These are phyloP conservation scores for Aspergillus cristatus DNA, from an alignment of 495 filamentous ascomycete species.

Conservation along the genomic window DNA sequence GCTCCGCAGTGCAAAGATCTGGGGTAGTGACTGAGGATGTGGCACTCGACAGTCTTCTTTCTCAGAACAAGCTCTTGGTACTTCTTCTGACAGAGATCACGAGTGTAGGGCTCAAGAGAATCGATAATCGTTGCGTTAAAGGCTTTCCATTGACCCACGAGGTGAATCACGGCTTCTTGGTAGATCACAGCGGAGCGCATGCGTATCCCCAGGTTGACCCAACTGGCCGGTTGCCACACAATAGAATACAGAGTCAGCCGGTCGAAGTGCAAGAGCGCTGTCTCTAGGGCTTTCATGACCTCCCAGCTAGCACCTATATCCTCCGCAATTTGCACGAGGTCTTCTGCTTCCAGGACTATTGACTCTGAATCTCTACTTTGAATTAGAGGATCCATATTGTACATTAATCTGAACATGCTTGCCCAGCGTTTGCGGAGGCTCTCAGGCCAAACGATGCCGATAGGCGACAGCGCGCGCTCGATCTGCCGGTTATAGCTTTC, in stretches of 20 bases:
- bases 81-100: slow-evolving; percentile 17
- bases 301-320: slow-evolving; percentile 20
- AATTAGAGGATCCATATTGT: no score
- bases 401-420: no score
- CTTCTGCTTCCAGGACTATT: slow-evolving; percentile 4
- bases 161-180: slow-evolving; percentile 39
- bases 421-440: no score
- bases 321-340: slow-evolving; percentile 33
- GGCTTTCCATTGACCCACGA: slow-evolving; percentile 29
- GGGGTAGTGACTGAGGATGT: slow-evolving; percentile 15
- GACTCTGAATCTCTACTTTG: no score
- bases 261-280: slow-evolving; percentile 28
- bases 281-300: slow-evolving; percentile 30
- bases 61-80: not conserved
- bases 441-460: no score
- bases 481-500: no score
- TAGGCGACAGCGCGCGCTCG: no score
- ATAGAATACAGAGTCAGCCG: slow-evolving; percentile 32
- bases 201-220: slow-evolving; percentile 29
- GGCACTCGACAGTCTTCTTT: slow-evolving; percentile 13
- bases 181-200: slow-evolving; percentile 35
- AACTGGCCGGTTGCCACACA: slow-evolving; percentile 22
- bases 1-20: not conserved
- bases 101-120: slow-evolving; percentile 7
- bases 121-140: slow-evolving; percentile 5